phyloP scores from a whole-genome alignment of 2,329 filamentous ascomycete genomes.

The Onygena corvina region DNA sequence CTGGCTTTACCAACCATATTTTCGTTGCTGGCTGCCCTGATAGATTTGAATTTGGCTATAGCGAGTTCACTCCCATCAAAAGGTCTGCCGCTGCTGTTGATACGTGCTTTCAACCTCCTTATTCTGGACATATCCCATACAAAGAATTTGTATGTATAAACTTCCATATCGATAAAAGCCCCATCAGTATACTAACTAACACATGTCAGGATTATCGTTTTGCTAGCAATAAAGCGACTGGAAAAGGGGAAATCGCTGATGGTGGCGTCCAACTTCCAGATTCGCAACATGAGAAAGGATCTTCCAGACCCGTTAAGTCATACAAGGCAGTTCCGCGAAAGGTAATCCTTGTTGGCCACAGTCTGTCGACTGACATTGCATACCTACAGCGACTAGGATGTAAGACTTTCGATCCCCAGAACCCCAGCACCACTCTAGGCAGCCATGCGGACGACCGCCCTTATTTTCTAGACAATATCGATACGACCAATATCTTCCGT shows the following conservation, averaged over 20 bases:
- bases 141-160: neutral
- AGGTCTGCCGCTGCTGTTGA: constrained; percentile 39
- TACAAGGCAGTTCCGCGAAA: constrained; percentile 35
- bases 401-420: constrained; percentile 31
- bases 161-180: too few relatives aligned
- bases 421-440: neutral
- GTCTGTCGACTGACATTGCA: constrained; percentile 52
- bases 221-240: neutral
- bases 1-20: constrained; percentile 51
- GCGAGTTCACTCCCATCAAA: constrained; percentile 42
- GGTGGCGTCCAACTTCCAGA: neutral
- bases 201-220: neutral
- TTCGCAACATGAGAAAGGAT: too few relatives aligned
- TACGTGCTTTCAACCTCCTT: constrained; percentile 47
- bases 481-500: constrained; percentile 62
- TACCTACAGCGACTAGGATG: constrained; percentile 54
- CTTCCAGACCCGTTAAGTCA: neutral
- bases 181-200: neutral
- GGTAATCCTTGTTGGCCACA: constrained; percentile 70
- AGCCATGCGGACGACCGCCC: constrained; percentile 1
- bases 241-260: neutral
- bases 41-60: constrained; percentile 57
- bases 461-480: constrained; percentile 53
- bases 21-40: constrained; percentile 65
- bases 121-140: constrained; percentile 27